A percentile compares a stretch with the other conserved stretches of the same genome.
Conservation (phyloP, 805 yeast genomes). For the Candida cerambycidarum region DNA sequence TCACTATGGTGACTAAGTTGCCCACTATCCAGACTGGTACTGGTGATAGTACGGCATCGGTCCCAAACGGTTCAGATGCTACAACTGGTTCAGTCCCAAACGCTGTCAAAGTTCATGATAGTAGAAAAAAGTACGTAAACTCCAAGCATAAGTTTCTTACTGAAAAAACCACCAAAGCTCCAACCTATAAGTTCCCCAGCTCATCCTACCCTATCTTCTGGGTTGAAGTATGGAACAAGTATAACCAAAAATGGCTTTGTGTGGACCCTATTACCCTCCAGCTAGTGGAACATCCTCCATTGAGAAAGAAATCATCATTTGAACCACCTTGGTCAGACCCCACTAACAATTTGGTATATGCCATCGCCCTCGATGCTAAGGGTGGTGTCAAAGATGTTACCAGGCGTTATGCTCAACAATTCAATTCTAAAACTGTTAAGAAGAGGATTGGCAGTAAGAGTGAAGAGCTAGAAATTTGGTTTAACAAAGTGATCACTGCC, state of each 20-base stretch:
- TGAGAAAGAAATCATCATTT: constrained; percentile 50
- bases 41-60: no score
- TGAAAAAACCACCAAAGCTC: neutral
- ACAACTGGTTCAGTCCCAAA: constrained; percentile 5
- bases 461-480: constrained; percentile 62
- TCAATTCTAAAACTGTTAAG: constrained; percentile 72
- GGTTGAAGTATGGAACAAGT: constrained; percentile 91
- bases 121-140: neutral
- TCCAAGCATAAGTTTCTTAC: constrained; percentile 10
- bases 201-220: constrained; percentile 73
- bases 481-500: constrained; percentile 41
- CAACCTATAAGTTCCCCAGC: constrained; percentile 18
- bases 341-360: constrained; percentile 67
- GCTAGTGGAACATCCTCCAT: constrained; percentile 60
- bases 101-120: constrained; percentile 19
- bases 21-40: no score
- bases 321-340: constrained; percentile 71
- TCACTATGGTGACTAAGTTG: constrained; percentile 38
- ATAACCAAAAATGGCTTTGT: constrained; percentile 73
- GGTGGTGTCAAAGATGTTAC: constrained; percentile 81
- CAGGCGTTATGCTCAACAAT: constrained; percentile 69
- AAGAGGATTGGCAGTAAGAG: constrained; percentile 63
- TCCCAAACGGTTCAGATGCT: constrained; percentile 3
- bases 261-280: constrained; percentile 74
- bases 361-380: constrained; percentile 67